Evolutionary conservation across 148 eudicot species (phyloP), one percentile per base, ranked within the genome.

Genomic region (Chenopodium formosanum): DNA sequence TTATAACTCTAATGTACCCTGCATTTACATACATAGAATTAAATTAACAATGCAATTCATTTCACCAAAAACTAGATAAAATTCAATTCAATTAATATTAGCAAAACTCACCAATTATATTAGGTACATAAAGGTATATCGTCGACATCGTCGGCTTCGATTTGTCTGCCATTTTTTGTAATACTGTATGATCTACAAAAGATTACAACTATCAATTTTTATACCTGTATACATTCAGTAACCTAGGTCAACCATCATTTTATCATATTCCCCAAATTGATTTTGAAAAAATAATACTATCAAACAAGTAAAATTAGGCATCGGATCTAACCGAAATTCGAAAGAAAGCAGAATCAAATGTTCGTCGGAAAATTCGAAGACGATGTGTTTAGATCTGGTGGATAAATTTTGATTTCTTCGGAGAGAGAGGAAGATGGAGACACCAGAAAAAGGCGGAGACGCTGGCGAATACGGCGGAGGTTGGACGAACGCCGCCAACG

Each of bases 81-180:
- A 40, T 40, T 25, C 32, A 10, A 11, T 66, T 25, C 32, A 23
- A 19, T 17, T 50, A 50, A 34, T 7, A 31, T 46, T 23, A 69
- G 34, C 70, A 34, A 73, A 58, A 83, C 91, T 76, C 73, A 94
- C 98, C 98, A n/a, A 94, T 92, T 75, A 95, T 90, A 76, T 94
- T 93, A 34, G 98, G 98, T 63, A 95, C 87, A 81, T 93, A 95
- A 76, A 95, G 94, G 74, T 93, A 95, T 27, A 93, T 91, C 9
- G 88, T 83, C 16, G 83, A 80, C 82, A 89, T 89, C 68, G 77
- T 83, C 7, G 84, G 87, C 79, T 88, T 93, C 17, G 91, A 78
- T 73, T 79, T 76, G 74, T 90, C 87, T 23, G 86, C 88, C 95
- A 92, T 92, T 80, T 80, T 37, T 81, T 22, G 40, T 44, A 76